Evolutionary conservation across 441 rosid species (phyloP).

Genomic region (Geranium incanum): DNA sequence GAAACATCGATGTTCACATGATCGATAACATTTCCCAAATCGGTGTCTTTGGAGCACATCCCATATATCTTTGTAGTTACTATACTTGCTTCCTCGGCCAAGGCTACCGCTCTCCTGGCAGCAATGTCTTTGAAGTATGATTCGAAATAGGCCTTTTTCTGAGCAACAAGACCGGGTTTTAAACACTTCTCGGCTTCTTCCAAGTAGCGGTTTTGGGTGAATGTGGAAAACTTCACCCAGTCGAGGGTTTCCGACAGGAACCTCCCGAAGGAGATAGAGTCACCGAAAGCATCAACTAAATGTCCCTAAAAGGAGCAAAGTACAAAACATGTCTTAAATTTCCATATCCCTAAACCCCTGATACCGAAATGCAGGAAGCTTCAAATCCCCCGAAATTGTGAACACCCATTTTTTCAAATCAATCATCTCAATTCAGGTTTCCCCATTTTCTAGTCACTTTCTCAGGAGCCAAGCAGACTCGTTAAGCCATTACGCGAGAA

Average conservation of each 20-base stretch:
- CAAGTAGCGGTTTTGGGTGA: constrained; percentile 79
- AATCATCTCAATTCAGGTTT: no score
- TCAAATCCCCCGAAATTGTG: no score
- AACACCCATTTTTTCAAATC: no score
- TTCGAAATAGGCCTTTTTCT: constrained; percentile 84
- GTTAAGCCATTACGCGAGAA: no score
- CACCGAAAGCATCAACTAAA: constrained; percentile 42
- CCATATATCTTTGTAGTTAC: neutral
- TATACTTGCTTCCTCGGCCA: constrained; percentile 29
- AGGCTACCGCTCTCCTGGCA: constrained; percentile 43
- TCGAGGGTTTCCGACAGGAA: constrained; percentile 65
- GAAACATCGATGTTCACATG: neutral
- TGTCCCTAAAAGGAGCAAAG: constrained; percentile 46
- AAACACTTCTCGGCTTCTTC: constrained; percentile 84
- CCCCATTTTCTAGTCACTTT: no score
- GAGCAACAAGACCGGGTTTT: constrained; percentile 87
- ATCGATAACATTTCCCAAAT: constrained; percentile 10
- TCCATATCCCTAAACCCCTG: no score
- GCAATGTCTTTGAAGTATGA: constrained; percentile 79
- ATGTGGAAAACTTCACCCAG: constrained; percentile 95
- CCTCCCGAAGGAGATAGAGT: constrained; percentile 86
- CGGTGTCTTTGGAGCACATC: constrained; percentile 21
- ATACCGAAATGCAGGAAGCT: no score
- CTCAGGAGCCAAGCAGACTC: no score
- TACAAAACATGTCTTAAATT: neutral